A percentile compares a stretch with the other conserved stretches of the same genome.
Evolutionary conservation across 2,329 filamentous ascomycete genomes (phyloP).

Genomic region (Catunica adiposa): DNA sequence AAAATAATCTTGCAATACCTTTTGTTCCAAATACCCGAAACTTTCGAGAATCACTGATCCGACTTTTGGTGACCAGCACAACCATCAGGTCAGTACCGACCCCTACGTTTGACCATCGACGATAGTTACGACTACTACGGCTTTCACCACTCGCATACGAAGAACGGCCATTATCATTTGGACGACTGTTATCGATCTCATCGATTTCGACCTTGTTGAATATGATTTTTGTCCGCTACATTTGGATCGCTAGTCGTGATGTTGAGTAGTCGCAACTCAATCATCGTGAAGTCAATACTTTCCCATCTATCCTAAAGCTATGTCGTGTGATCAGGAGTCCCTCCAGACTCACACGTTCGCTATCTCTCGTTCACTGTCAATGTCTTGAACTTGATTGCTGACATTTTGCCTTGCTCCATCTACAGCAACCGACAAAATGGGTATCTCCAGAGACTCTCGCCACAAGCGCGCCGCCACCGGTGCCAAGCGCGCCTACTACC

Average conservation of each 20-base stretch:
- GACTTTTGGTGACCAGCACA: conserved; percentile 32
- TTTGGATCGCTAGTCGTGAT: background rate
- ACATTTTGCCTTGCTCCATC: conserved; percentile 17
- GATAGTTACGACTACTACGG: background rate
- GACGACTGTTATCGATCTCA: background rate
- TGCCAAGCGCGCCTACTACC: conserved; percentile 91
- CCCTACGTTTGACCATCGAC: background rate
- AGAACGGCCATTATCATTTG: background rate
- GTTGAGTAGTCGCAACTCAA: background rate
- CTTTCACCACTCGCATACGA: background rate
- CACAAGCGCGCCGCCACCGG: conserved; percentile 99
- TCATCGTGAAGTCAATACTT: background rate
- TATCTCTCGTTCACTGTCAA: background rate
- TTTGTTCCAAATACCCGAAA: background rate
- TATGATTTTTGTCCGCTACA: background rate
- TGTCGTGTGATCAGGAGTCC: background rate
- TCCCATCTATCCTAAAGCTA: background rate
- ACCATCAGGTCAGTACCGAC: conserved; percentile 31
- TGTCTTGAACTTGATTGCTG: conserved; percentile 6
- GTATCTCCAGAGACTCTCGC: conserved; percentile 99
- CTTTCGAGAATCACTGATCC: conserved; percentile 23
- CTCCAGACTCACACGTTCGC: background rate
- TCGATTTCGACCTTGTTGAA: conserved; percentile 1
- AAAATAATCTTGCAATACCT: conserved; percentile 10
- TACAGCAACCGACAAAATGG: conserved; percentile 69